These are phyloP conservation scores for Phialocephala subalpina DNA, from an alignment of 2,329 filamentous ascomycete genomes.

Conservation along the genomic window DNA sequence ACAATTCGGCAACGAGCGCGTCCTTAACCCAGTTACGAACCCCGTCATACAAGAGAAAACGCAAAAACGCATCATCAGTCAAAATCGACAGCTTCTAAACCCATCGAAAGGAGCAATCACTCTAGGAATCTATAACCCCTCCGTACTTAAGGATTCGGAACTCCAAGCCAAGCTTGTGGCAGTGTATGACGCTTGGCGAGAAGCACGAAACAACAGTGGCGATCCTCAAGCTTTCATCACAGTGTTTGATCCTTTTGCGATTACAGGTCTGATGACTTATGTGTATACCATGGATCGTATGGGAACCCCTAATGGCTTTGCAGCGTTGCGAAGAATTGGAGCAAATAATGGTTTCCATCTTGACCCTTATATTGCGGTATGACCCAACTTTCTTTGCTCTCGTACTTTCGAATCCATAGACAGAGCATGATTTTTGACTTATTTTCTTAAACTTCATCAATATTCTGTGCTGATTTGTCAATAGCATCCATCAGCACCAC, in stretches of 20 bases:
- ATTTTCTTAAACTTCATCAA: slow-evolving; percentile 27
- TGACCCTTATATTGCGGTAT: slow-evolving; percentile 41
- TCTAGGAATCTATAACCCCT: slow-evolving; percentile 47
- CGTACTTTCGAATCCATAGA: too few species aligned
- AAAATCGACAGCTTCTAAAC: slow-evolving; percentile 48
- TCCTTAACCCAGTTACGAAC: slow-evolving; percentile 46
- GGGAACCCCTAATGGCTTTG: slow-evolving; percentile 47
- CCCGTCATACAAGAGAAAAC: slow-evolving; percentile 46
- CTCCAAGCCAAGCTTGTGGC: slow-evolving; percentile 45
- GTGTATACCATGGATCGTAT: slow-evolving; percentile 46
- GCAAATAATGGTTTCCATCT: slow-evolving; percentile 49
- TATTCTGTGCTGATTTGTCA: slow-evolving; percentile 36
- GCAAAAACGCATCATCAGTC: slow-evolving; percentile 48
- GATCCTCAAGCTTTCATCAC: slow-evolving; percentile 50
- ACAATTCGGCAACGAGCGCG: slow-evolving; percentile 49
- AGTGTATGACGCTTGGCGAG: slow-evolving; percentile 50
- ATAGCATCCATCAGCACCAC: slow-evolving; percentile 42
- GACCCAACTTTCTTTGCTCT: too few species aligned
- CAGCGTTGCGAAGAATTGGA: slow-evolving; percentile 48
- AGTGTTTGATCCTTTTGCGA: slow-evolving; percentile 49
- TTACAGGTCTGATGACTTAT: slow-evolving; percentile 50
- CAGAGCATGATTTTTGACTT: too few species aligned
- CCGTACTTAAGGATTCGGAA: slow-evolving; percentile 39
- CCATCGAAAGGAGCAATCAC: slow-evolving; percentile 45
- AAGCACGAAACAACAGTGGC: slow-evolving; percentile 43